Conservation (phyloP, 163 green algal genomes). For the Trebouxia gelatinosa region DNA sequence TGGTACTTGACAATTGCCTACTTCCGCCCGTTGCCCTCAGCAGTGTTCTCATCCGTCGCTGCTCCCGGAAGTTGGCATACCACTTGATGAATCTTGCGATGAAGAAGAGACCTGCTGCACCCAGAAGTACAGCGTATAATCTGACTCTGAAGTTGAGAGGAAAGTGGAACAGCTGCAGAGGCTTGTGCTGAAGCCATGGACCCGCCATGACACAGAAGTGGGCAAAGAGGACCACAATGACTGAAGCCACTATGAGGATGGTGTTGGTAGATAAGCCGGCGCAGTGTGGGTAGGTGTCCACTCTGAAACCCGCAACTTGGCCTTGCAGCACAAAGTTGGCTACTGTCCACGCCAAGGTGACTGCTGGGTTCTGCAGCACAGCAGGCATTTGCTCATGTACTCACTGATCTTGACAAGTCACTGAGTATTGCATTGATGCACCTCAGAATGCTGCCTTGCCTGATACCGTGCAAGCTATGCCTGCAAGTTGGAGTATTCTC, state of each 20-base stretch:
- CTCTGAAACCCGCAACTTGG: conserved; percentile 4
- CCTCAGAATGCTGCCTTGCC: too few species aligned
- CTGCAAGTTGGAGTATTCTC: too few species aligned
- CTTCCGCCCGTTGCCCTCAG: not conserved
- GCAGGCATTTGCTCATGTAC: too few species aligned
- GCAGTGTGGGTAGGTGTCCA: conserved; percentile 10
- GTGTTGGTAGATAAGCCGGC: not conserved
- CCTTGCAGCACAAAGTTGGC: conserved; percentile 15
- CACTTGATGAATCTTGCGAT: not conserved
- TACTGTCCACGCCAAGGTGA: not conserved
- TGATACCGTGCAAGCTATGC: too few species aligned
- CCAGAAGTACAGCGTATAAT: not conserved
- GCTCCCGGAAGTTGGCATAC: not conserved
- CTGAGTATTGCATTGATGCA: too few species aligned
- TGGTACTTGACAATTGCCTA: not conserved
- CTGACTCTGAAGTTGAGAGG: not conserved
- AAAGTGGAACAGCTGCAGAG: conserved; percentile 6
- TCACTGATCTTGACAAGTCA: too few species aligned
- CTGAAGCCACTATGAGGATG: not conserved
- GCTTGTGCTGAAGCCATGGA: not conserved
- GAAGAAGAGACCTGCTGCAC: not conserved
- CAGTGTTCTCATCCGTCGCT: not conserved
- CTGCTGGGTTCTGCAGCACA: conserved; percentile 5
- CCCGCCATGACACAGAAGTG: not conserved
- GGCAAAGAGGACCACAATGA: conserved; percentile 4